phyloP scores from a whole-genome alignment of 495 filamentous ascomycete genomes.

The Daldinia bambusicola region DNA sequence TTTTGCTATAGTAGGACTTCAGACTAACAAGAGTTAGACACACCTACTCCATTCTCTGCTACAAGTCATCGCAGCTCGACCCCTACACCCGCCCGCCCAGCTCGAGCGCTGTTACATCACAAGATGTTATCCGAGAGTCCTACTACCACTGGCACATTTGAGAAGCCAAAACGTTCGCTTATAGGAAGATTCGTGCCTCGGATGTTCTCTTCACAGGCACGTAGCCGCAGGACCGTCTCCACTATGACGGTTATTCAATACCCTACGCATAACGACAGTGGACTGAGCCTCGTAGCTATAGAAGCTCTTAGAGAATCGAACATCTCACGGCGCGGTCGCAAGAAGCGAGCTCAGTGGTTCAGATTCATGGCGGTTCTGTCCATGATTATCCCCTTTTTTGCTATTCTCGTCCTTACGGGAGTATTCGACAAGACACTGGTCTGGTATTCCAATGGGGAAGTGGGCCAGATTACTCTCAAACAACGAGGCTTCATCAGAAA shows the following conservation, averaged over 20 bases:
- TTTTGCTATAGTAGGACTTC: not conserved
- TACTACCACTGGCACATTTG: not conserved
- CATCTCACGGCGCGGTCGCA: constrained; percentile 43
- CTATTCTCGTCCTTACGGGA: constrained; percentile 44
- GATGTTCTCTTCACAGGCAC: not conserved
- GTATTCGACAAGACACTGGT: constrained; percentile 41
- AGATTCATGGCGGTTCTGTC: constrained; percentile 43
- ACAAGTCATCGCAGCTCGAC: not conserved
- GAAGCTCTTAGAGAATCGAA: constrained; percentile 36
- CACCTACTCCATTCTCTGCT: constrained; percentile 21
- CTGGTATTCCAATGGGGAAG: constrained; percentile 53
- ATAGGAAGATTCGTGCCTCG: not conserved
- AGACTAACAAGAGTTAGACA: constrained; percentile 29
- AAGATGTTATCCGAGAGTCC: not conserved
- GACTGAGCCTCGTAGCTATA: constrained; percentile 14
- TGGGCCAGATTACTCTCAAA: constrained; percentile 35
- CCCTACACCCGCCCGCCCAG: not conserved
- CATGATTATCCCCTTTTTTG: constrained; percentile 51
- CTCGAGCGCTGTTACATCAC: not conserved
- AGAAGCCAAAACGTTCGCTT: not conserved
- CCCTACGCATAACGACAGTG: constrained; percentile 20
- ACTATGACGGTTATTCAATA: constrained; percentile 23
- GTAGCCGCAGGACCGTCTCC: constrained; percentile 13
- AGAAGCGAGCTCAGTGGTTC: constrained; percentile 45
- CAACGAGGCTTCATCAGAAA: constrained; percentile 45